Evolutionary conservation across 768 basidiomycete genomes (phyloP).

Genomic region (Boletus rex-veris): DNA sequence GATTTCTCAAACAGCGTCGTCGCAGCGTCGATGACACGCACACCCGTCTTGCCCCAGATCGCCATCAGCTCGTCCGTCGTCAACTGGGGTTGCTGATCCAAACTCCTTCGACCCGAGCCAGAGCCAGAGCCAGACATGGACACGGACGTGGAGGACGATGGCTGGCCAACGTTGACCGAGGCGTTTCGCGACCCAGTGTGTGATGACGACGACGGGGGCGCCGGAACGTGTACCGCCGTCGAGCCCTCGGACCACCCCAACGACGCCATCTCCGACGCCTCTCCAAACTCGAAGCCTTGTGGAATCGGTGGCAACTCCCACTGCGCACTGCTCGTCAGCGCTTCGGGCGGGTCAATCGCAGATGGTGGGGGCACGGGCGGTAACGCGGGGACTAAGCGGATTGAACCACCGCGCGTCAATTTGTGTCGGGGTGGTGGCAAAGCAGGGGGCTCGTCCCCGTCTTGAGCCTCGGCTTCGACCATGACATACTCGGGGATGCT

Average conservation of each 20-base stretch:
- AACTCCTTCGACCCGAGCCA: conserved; percentile 3
- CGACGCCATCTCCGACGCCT: conserved; percentile 42
- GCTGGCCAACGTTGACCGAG: conserved; percentile 3
- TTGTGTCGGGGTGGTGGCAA: conserved; percentile 41
- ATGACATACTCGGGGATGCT: conserved; percentile 49
- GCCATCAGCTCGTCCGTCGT: conserved; percentile 64
- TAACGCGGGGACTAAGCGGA: conserved; percentile 18
- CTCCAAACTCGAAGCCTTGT: conserved; percentile 49
- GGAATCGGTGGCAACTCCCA: conserved; percentile 69
- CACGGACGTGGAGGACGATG: conserved; percentile 9
- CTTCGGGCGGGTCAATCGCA: conserved; percentile 30
- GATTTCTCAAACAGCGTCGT: conserved; percentile 67
- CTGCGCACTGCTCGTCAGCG: conserved; percentile 42
- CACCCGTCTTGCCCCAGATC: conserved; percentile 72
- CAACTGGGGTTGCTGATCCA: conserved; percentile 35
- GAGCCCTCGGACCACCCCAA: conserved; percentile 64
- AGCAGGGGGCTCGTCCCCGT: conserved; percentile 28
- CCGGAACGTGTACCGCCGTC: conserved; percentile 31
- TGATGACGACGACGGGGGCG: conserved; percentile 15
- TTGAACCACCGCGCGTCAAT: conserved; percentile 25
- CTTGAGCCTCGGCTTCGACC: conserved; percentile 50
- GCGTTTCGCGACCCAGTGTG: conserved; percentile 1
- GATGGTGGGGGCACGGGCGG: conserved; percentile 42
- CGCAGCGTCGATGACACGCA: conserved; percentile 69
- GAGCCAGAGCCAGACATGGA: neutral